A percentile compares a stretch with the other conserved stretches of the same genome.
Evolutionary conservation across 352 stramenopile genomes (phyloP).

Genomic region (Thraustochytrium striatum): DNA sequence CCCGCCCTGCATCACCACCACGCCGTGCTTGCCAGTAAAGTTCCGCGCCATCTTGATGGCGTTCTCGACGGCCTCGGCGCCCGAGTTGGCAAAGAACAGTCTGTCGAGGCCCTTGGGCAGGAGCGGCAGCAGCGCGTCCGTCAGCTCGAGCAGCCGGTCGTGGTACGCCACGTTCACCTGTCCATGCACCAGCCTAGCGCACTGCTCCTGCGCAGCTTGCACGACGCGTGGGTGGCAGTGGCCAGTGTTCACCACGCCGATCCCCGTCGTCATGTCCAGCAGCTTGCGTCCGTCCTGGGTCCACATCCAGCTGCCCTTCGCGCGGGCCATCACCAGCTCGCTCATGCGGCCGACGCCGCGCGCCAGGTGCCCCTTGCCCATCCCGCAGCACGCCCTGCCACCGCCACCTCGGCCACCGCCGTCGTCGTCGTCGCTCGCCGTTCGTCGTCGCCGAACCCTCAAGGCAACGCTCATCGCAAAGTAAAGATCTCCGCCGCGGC

Average conservation of each 20-base stretch:
- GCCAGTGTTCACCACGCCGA: slow-evolving; percentile 82
- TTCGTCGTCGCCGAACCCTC: no score
- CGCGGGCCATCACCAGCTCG: slow-evolving; percentile 56
- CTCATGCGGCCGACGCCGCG: slow-evolving; percentile 53
- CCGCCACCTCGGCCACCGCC: no score
- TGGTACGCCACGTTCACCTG: slow-evolving; percentile 88
- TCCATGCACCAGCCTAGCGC: slow-evolving; percentile 74
- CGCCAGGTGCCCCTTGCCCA: slow-evolving; percentile 19
- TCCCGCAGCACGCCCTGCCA: neutral
- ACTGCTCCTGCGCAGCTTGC: slow-evolving; percentile 79
- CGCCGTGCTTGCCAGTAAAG: slow-evolving; percentile 74
- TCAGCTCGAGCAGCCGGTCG: slow-evolving; percentile 82
- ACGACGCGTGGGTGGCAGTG: slow-evolving; percentile 85
- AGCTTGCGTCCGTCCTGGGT: slow-evolving; percentile 76
- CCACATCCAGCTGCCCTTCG: slow-evolving; percentile 75
- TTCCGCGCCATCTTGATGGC: slow-evolving; percentile 83
- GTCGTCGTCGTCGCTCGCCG: no score
- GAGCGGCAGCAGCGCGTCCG: slow-evolving; percentile 68
- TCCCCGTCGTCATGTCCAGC: slow-evolving; percentile 85
- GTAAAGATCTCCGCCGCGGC: no score
- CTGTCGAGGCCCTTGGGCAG: slow-evolving; percentile 73
- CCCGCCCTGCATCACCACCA: slow-evolving; percentile 83
- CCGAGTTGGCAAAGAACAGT: slow-evolving; percentile 81
- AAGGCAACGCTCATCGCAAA: no score
- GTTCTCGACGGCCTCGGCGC: slow-evolving; percentile 86